Conservation (phyloP, 805 yeast species). For the Maudiozyma bulderi region DNA sequence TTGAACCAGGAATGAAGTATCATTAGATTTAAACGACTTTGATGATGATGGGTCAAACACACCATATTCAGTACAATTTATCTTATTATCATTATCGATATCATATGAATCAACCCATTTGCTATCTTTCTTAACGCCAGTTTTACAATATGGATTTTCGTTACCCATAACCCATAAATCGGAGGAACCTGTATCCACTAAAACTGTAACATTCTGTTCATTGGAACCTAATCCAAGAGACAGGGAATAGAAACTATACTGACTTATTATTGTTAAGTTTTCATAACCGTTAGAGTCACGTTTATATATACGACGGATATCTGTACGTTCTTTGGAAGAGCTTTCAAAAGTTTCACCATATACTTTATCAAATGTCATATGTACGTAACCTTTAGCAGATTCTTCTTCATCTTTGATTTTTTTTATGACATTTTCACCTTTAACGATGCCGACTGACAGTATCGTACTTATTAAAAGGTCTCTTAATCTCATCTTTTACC, state of each 20-base stretch:
- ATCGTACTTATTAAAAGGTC: background rate
- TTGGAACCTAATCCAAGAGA: constrained; percentile 46
- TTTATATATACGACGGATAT: constrained; percentile 8
- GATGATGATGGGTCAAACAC: constrained; percentile 30
- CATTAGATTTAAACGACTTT: constrained; percentile 25
- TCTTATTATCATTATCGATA: background rate
- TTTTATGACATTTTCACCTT: background rate
- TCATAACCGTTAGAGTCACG: constrained; percentile 19
- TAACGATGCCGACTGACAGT: background rate
- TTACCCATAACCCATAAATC: constrained; percentile 44
- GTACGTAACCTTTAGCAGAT: constrained; percentile 3
- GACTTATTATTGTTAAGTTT: constrained; percentile 30
- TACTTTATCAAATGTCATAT: constrained; percentile 15
- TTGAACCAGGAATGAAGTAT: constrained; percentile 32
- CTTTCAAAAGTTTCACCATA: constrained; percentile 12
- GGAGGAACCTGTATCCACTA: constrained; percentile 65
- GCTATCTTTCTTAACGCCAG: background rate
- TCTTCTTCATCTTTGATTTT: background rate
- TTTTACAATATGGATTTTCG: constrained; percentile 1
- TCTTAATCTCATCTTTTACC: background rate
- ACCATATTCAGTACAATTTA: constrained; percentile 32
- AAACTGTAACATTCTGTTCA: constrained; percentile 40
- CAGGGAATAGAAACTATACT: constrained; percentile 36
- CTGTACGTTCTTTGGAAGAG: background rate
- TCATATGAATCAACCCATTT: background rate